Conservation (phyloP, 257 asterid species). For the Solanum pimpinellifolium region DNA sequence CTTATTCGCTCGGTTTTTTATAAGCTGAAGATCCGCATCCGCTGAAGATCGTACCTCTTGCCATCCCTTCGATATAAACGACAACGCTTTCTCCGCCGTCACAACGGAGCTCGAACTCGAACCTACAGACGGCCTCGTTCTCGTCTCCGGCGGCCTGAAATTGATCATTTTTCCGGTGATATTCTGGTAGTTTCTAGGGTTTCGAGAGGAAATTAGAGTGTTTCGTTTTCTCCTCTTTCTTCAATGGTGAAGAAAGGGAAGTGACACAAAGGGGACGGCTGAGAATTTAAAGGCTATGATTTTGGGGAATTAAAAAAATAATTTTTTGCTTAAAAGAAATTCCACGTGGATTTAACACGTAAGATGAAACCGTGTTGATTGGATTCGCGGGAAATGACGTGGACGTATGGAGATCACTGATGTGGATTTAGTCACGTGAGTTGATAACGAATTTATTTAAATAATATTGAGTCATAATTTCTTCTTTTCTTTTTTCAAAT, state of each 20-base stretch:
- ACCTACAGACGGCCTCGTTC: conserved; percentile 28
- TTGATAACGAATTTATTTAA: background rate
- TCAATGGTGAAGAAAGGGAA: background rate
- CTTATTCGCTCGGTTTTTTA: conserved; percentile 76
- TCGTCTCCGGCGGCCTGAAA: conserved; percentile 56
- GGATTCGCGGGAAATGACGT: conserved; percentile 4
- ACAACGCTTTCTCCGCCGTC: conserved; percentile 85
- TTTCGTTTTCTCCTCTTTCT: background rate
- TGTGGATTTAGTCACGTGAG: conserved; percentile 21
- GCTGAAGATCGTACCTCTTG: conserved; percentile 95
- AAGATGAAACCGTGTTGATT: conserved; percentile 12
- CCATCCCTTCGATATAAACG: conserved; percentile 96
- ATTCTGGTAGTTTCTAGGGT: background rate
- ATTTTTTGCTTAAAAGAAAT: too few species aligned
- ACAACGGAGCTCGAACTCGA: conserved; percentile 22
- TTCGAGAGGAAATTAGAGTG: background rate
- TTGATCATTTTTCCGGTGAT: conserved; percentile 13
- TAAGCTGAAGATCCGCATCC: conserved; percentile 79
- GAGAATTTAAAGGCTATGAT: conserved; percentile 3
- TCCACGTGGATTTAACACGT: conserved; percentile 25
- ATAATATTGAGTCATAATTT: too few species aligned
- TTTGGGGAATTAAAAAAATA: background rate
- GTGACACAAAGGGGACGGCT: background rate
- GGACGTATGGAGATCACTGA: background rate
- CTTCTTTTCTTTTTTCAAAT: too few species aligned